Percentiles rank a stretch among this genome's conserved stretches.
Evolutionary conservation across 257 asterid genomes (phyloP).

Genomic region (Perilla frutescens): DNA sequence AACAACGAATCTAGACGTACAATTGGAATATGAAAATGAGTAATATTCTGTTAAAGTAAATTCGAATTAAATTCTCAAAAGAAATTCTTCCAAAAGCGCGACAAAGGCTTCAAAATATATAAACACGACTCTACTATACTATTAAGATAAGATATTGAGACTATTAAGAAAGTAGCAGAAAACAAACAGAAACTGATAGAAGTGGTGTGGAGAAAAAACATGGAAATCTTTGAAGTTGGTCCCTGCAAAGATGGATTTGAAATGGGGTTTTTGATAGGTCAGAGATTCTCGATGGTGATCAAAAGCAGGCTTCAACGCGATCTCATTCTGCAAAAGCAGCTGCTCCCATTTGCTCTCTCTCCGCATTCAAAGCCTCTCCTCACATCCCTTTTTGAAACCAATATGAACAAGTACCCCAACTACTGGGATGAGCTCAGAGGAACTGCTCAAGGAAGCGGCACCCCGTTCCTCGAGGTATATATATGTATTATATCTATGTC

Average conservation of each 20-base stretch:
- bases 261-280: constrained; percentile 70
- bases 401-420: constrained; percentile 57
- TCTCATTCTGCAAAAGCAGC: constrained; percentile 70
- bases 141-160: constrained; percentile 5
- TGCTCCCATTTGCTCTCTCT: constrained; percentile 74
- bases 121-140: background rate
- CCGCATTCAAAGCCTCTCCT: constrained; percentile 57
- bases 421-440: constrained; percentile 88
- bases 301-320: constrained; percentile 67
- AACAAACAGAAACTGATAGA: background rate
- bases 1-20: background rate
- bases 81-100: background rate
- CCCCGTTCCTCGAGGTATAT: constrained; percentile 69
- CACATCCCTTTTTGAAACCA: constrained; percentile 50
- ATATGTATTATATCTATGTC: background rate
- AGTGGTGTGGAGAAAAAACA: constrained; percentile 6
- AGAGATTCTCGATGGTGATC: constrained; percentile 59
- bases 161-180: background rate
- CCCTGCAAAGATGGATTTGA: constrained; percentile 57
- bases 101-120: background rate
- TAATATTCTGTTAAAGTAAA: background rate
- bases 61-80: background rate
- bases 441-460: constrained; percentile 74
- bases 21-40: too few relatives aligned
- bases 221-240: constrained; percentile 65